A percentile compares a stretch with the other conserved stretches of the same genome.
These are phyloP conservation scores for Truncatella angustata DNA, from an alignment of 2,329 filamentous ascomycete species.

Conservation along the genomic window DNA sequence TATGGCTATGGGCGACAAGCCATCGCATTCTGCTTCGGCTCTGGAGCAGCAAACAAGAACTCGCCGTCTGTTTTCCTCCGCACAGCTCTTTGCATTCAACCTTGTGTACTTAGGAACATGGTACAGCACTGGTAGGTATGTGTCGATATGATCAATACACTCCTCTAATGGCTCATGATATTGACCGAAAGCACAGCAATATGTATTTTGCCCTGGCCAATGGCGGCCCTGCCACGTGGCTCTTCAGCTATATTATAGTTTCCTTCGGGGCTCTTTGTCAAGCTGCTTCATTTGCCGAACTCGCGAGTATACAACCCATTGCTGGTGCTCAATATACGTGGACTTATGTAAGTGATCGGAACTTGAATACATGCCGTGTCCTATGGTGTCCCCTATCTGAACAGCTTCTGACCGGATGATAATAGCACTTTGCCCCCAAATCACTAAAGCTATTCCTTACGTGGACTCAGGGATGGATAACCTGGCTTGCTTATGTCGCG, in stretches of 20 bases:
- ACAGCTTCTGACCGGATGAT: neutral
- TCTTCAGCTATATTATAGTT: slow-evolving; percentile 12
- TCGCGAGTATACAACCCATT: slow-evolving; percentile 12
- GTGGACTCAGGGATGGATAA: slow-evolving; percentile 4
- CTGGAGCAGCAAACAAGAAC: slow-evolving; percentile 7
- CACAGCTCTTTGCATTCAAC: slow-evolving; percentile 5
- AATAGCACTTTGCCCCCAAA: slow-evolving; percentile 1
- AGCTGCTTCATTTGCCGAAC: slow-evolving; percentile 10
- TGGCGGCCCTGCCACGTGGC: slow-evolving; percentile 10
- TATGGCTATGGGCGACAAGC: neutral
- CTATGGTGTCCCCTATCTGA: neutral
- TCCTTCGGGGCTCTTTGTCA: slow-evolving; percentile 8
- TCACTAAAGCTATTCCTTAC: slow-evolving; percentile 6
- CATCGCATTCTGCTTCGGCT: neutral
- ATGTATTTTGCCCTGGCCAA: slow-evolving; percentile 14
- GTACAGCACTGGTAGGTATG: neutral
- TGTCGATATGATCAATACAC: neutral
- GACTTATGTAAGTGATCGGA: slow-evolving; percentile 3
- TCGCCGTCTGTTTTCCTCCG: neutral
- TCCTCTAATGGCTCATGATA: neutral
- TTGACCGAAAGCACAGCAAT: neutral
- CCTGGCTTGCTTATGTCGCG: slow-evolving; percentile 8
- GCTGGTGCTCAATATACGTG: slow-evolving; percentile 14
- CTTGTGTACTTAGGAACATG: slow-evolving; percentile 4
- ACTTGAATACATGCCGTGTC: neutral